Conservation (phyloP, 148 eudicot genomes). For the Tetragonia tetragonoides region DNA sequence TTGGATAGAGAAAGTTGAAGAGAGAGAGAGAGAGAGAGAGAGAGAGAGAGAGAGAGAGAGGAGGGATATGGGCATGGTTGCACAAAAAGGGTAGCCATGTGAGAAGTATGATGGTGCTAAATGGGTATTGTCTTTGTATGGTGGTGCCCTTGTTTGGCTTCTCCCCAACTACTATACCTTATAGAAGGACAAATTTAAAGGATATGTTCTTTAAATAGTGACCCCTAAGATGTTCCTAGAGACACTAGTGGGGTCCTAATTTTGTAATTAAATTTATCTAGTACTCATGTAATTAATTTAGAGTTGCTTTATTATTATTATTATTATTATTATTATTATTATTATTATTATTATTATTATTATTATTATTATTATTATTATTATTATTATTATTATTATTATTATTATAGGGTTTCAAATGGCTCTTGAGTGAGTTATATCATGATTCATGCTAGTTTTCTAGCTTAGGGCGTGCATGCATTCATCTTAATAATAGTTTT, state of each 20-base stretch:
- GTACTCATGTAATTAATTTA: not conserved
- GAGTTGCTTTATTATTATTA: not conserved
- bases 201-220: slow-evolving; percentile 17
- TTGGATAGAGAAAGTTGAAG: not conserved
- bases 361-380: no score
- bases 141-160: not conserved
- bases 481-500: not conserved
- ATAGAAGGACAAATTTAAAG: slow-evolving; percentile 8
- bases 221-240: slow-evolving; percentile 28
- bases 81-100: slow-evolving; percentile 35
- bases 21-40: not conserved
- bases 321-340: no score
- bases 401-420: not conserved
- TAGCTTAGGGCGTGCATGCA: slow-evolving; percentile 32
- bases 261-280: not conserved
- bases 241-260: slow-evolving; percentile 24
- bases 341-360: no score
- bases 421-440: slow-evolving; percentile 8
- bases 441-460: slow-evolving; percentile 16
- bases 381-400: no score
- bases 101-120: slow-evolving; percentile 43
- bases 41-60: no score
- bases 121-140: slow-evolving; percentile 22
- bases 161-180: slow-evolving; percentile 11
- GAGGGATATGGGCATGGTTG: no score